Conservation (phyloP, 495 filamentous ascomycete species). For the Penicillium longicatenatum region DNA sequence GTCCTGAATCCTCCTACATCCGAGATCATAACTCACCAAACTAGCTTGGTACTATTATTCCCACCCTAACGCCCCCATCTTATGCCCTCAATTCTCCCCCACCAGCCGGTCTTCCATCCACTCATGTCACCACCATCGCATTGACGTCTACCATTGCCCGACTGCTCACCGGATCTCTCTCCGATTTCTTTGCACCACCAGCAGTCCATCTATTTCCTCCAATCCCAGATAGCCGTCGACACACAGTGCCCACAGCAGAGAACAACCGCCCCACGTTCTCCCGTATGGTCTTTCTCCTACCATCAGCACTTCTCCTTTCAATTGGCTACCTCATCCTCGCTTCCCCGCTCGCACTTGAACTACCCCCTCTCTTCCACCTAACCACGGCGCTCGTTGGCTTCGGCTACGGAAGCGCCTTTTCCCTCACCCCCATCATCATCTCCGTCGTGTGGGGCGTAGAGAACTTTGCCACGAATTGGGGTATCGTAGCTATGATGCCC, state of each 20-base stretch:
- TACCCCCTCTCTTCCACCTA: constrained; percentile 70
- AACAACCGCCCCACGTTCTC: constrained; percentile 60
- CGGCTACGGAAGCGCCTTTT: constrained; percentile 91
- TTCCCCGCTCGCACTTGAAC: constrained; percentile 66
- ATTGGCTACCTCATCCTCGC: constrained; percentile 75
- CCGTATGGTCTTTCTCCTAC: constrained; percentile 76
- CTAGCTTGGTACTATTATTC: constrained; percentile 86
- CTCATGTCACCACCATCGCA: constrained; percentile 89
- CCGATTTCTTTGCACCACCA: constrained; percentile 81
- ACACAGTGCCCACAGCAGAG: constrained; percentile 27
- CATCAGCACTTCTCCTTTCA: constrained; percentile 73
- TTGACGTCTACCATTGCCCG: constrained; percentile 88
- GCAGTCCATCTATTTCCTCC: constrained; percentile 41
- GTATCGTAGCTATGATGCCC: constrained; percentile 88
- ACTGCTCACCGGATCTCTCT: constrained; percentile 79
- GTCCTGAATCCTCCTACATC: not conserved
- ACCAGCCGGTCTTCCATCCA: constrained; percentile 71
- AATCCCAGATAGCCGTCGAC: constrained; percentile 29
- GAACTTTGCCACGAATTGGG: constrained; percentile 98
- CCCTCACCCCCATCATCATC: constrained; percentile 85
- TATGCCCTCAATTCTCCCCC: constrained; percentile 46
- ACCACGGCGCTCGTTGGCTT: constrained; percentile 80
- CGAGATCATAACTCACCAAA: not conserved
- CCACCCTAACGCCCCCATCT: constrained; percentile 71
- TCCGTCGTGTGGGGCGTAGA: constrained; percentile 96